Percentiles rank a stretch among this genome's conserved stretches.
These are phyloP conservation scores for Neopestalotiopsis sp. DNA, from an alignment of 2,329 filamentous ascomycete species.

Conservation along the genomic window DNA sequence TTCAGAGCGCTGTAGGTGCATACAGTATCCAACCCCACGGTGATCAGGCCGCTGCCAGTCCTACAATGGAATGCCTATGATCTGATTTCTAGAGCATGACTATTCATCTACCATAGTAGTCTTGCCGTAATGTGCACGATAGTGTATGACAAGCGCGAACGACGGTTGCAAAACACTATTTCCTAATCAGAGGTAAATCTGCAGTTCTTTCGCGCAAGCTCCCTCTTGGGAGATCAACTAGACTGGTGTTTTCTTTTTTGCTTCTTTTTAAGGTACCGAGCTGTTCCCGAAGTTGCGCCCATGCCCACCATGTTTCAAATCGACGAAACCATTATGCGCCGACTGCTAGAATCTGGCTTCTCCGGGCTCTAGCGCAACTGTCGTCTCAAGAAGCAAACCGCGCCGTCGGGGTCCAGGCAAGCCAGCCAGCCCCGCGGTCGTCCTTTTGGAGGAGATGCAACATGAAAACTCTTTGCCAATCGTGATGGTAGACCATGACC, in stretches of 20 bases:
- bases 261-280: neutral
- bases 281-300: neutral
- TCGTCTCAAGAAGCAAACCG: constrained; percentile 8
- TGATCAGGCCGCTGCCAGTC: no score
- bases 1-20: neutral
- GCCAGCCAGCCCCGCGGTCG: neutral
- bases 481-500: neutral
- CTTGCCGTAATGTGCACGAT: neutral
- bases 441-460: neutral
- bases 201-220: neutral
- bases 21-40: no score
- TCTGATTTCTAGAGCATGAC: neutral
- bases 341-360: constrained; percentile 12
- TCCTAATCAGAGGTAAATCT: constrained; percentile 1
- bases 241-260: neutral
- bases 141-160: neutral
- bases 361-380: constrained; percentile 6
- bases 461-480: neutral
- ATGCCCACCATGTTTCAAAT: constrained; percentile 14
- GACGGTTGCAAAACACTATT: neutral
- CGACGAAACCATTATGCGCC: constrained; percentile 16
- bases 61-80: neutral
- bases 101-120: neutral
- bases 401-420: constrained; percentile 11
- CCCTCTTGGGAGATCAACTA: neutral